These are phyloP conservation scores for Suhomyces faveliae DNA, from an alignment of 805 yeast species.

Conservation along the genomic window DNA sequence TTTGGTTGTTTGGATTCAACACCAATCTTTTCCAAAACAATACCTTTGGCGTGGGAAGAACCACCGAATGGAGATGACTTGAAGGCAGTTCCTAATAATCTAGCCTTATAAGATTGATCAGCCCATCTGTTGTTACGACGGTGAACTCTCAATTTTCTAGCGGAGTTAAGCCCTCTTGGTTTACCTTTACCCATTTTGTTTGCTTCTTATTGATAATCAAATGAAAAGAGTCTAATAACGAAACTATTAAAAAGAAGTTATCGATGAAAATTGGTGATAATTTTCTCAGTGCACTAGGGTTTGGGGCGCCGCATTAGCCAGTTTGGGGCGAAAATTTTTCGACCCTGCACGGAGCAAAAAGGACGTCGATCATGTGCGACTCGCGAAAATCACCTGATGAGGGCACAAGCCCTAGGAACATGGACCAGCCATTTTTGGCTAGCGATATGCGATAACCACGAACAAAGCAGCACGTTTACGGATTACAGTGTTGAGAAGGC, in stretches of 20 bases:
- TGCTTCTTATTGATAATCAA: slow-evolving; percentile 11
- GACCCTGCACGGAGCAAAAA: background rate
- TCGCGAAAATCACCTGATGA: background rate
- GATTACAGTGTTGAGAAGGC: no score
- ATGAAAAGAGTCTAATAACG: slow-evolving; percentile 7
- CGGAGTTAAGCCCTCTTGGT: slow-evolving; percentile 99
- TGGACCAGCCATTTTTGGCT: no score
- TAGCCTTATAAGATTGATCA: slow-evolving; percentile 95
- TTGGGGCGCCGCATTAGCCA: background rate
- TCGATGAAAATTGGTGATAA: slow-evolving; percentile 9
- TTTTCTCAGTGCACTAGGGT: slow-evolving; percentile 3
- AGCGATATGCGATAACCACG: background rate
- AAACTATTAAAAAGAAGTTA: slow-evolving; percentile 8
- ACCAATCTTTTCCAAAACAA: slow-evolving; percentile 99
- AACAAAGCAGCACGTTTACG: no score
- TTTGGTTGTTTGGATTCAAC: slow-evolving; percentile 99
- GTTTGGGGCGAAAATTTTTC: background rate
- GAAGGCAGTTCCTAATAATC: slow-evolving; percentile 99
- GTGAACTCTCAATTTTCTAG: slow-evolving; percentile 99
- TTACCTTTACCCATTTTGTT: slow-evolving; percentile 95
- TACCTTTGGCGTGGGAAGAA: slow-evolving; percentile 99
- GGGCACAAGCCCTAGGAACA: slow-evolving; percentile 1
- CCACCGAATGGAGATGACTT: slow-evolving; percentile 99
- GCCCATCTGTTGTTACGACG: slow-evolving; percentile 99
- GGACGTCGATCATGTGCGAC: background rate